A percentile compares a stretch with the other conserved stretches of the same genome.
Conservation (phyloP, 331 rosid genomes). For the Phaseolus coccineus region DNA sequence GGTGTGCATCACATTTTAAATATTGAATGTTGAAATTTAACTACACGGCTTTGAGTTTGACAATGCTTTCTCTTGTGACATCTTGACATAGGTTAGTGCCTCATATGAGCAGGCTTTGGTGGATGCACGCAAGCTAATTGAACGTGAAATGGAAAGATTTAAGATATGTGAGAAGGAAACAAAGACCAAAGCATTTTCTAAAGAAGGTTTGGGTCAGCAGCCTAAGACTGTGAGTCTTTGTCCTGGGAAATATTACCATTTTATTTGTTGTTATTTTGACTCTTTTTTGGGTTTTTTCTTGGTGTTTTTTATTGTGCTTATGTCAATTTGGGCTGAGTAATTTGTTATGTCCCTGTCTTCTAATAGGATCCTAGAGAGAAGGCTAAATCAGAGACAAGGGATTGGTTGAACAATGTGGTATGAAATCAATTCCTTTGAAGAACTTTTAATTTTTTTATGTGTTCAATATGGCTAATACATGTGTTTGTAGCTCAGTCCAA, state of each 20-base stretch:
- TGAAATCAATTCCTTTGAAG: conserved; percentile 43
- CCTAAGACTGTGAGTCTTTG: conserved; percentile 88
- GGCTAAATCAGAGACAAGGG: conserved; percentile 96
- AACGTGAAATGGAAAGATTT: conserved; percentile 98
- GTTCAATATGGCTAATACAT: conserved; percentile 37
- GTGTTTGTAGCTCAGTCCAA: conserved; percentile 19
- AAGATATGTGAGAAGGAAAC: conserved; percentile 98
- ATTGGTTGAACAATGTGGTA: conserved; percentile 99
- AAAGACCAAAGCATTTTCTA: conserved; percentile 96
- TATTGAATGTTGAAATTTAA: conserved; percentile 14
- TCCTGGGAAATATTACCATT: conserved; percentile 13
- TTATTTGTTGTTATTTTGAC: neutral
- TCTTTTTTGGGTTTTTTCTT: conserved; percentile 1
- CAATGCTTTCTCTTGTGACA: conserved; percentile 44
- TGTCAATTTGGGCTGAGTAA: conserved; percentile 31
- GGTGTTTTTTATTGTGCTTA: conserved; percentile 7
- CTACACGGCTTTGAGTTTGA: conserved; percentile 39
- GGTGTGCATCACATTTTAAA: conserved; percentile 23
- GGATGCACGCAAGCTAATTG: conserved; percentile 95
- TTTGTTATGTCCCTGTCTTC: conserved; percentile 39
- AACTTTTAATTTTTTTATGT: conserved; percentile 21
- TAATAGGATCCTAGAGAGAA: conserved; percentile 95
- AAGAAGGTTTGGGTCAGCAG: conserved; percentile 98
- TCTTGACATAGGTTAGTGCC: conserved; percentile 89
- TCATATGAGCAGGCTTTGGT: conserved; percentile 97